Base-by-base conservation (phyloP, 257 asterid genomes). In the Voacanga thouarsii region DNA sequence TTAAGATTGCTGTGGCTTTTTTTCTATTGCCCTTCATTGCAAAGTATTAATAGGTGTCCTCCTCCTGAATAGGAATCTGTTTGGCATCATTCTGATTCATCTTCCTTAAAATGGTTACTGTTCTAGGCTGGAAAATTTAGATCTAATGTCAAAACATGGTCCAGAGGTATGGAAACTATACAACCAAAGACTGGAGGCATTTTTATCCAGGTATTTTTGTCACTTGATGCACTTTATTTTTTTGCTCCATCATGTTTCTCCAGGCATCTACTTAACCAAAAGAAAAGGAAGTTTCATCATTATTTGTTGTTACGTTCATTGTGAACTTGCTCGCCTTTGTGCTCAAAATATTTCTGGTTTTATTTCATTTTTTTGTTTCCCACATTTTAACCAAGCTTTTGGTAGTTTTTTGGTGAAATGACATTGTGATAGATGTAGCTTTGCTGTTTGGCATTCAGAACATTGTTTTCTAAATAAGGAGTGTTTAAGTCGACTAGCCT, bases 141-240 rank as follows among this genome's bases (percentile, higher is more conserved):
- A 96, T 41, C 83, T 93, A 81, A 89, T 96, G 97, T 85, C 91
- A 45, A 92, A 88, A 88, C 90, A 93, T 80, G 97, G 99, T 71
- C 97, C 98, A 61, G 99, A 96, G 73, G 90, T 88, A 59, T 96
- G 98, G 98, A 96, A 92, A 90, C 64, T 86, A 84, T 89, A 92
- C 85, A 96, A 96, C 80, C 92, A 89, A 81, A 91, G 83, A 73
- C 76, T 93, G 90, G 98, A 93, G 85, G 97, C 92, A 60, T 85
- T 87, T 83, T 80, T 90, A 72, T 84, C 99, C 80, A 92, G 98
- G 99, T 93, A 78, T 63, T 24, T 19, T 44, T 4, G 28, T 45
- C 12, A 68, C 44, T 51, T 19, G 30, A 7, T 74, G 50, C 75
- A 65, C 3, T 57, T 45, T 45, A 37, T 30, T 71, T 37, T 47